A percentile compares a stretch with the other conserved stretches of the same genome.
phyloP scores from a whole-genome alignment of 169 alveolate genomes.

The Cryptosporidium meleagridis region DNA sequence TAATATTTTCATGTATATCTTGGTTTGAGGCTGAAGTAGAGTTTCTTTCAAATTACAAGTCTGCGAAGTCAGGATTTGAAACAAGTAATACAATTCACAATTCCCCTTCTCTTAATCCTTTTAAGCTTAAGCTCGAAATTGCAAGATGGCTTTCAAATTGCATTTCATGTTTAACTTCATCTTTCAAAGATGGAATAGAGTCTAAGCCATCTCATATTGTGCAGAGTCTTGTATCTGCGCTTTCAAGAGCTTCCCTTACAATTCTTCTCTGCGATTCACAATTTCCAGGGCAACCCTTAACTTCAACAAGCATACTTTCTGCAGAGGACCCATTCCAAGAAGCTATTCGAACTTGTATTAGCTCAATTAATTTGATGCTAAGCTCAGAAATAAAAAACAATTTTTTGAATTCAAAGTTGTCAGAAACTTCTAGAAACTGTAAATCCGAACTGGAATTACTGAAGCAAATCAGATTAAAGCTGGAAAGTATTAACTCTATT shows the following conservation, averaged over 20 bases:
- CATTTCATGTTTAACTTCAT: constrained; percentile 15
- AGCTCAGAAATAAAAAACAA: constrained; percentile 8
- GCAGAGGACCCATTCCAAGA: constrained; percentile 45
- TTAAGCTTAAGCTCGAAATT: constrained; percentile 9
- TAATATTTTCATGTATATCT: constrained; percentile 33
- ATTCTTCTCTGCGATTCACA: neutral
- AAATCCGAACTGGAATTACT: constrained; percentile 41
- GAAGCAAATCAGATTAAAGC: neutral
- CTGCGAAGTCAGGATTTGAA: neutral
- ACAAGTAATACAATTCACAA: neutral
- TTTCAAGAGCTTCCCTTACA: constrained; percentile 33
- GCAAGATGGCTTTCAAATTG: constrained; percentile 38
- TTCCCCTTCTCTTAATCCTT: neutral
- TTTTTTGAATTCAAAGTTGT: constrained; percentile 10
- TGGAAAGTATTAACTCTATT: constrained; percentile 5
- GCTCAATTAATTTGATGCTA: neutral
- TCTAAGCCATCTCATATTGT: neutral
- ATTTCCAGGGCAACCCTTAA: neutral
- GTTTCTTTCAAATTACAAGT: constrained; percentile 1
- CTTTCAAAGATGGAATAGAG: constrained; percentile 43
- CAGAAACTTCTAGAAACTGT: neutral
- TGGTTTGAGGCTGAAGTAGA: constrained; percentile 53
- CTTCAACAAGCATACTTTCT: neutral
- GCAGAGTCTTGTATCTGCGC: neutral
- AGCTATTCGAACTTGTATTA: constrained; percentile 18